Evolutionary conservation across 2,329 filamentous ascomycete species (phyloP).

Genomic region (Colletotrichum tamarilloi): DNA sequence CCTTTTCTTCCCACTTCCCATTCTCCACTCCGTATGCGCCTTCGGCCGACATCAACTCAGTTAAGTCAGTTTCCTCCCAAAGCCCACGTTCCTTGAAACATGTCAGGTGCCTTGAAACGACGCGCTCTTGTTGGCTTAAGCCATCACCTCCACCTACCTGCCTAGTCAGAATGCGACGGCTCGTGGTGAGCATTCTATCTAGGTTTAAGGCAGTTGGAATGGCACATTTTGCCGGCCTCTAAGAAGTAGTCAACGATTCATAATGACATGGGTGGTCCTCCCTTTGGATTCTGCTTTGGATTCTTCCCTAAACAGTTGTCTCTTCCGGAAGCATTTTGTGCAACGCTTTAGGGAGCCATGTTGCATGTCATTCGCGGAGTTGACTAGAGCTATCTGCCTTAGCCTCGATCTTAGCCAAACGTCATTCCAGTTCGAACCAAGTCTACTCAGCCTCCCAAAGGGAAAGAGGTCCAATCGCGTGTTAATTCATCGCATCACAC

Average conservation of each 20-base stretch:
- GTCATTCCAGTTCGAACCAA: background rate
- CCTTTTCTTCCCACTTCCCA: background rate
- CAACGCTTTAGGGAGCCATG: background rate
- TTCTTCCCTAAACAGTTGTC: background rate
- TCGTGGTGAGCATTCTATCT: background rate
- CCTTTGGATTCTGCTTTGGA: background rate
- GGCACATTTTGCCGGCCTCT: background rate
- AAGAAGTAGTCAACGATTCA: background rate
- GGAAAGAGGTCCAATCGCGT: conserved; percentile 27
- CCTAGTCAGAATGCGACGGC: background rate
- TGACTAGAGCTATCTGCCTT: background rate
- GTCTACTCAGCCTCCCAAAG: conserved; percentile 9
- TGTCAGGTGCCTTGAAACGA: conserved; percentile 30
- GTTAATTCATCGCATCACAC: background rate
- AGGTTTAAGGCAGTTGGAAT: background rate
- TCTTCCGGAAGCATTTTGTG: background rate
- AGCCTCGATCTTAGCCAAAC: conserved; percentile 7
- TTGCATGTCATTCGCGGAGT: background rate
- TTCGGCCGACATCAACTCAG: conserved; percentile 10
- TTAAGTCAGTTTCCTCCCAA: conserved; percentile 7
- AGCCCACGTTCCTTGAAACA: conserved; percentile 27
- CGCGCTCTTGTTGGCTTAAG: conserved; percentile 13
- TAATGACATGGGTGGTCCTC: background rate
- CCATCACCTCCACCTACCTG: background rate
- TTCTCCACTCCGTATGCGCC: background rate